A percentile compares a stretch with the other conserved stretches of the same genome.
Evolutionary conservation across 768 basidiomycete species (phyloP).

Genomic region (Lentinula detonsa): DNA sequence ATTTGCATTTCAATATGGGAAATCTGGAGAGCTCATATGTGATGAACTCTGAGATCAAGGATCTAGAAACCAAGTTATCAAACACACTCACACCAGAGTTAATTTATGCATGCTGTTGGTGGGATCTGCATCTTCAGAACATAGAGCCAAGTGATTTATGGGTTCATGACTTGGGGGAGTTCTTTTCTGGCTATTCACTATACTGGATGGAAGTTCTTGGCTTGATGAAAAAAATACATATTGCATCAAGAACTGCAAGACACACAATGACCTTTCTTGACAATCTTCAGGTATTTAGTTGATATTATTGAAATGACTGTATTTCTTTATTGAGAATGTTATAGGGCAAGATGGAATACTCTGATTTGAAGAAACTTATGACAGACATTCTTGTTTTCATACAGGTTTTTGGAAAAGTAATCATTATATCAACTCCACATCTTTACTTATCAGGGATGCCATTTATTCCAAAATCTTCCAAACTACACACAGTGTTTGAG

Average conservation of each 20-base stretch:
- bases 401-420: conserved; percentile 1
- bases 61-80: not conserved
- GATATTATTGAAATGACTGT: no score
- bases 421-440: conserved; percentile 13
- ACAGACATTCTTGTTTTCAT: not conserved
- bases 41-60: not conserved
- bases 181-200: not conserved
- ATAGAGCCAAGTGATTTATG: no score
- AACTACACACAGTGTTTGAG: conserved; percentile 7
- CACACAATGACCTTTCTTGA: no score
- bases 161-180: not conserved
- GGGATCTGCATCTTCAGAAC: not conserved
- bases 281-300: not conserved
- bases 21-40: not conserved
- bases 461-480: conserved; percentile 11
- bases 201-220: conserved; percentile 1
- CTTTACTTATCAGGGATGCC: conserved; percentile 20
- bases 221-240: not conserved
- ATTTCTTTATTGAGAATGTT: not conserved
- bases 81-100: not conserved
- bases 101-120: not conserved
- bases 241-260: not conserved
- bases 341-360: not conserved
- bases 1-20: conserved; percentile 2
- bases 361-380: not conserved